Conservation (phyloP, 495 filamentous ascomycete genomes). For the Pyrenula aspistea region DNA sequence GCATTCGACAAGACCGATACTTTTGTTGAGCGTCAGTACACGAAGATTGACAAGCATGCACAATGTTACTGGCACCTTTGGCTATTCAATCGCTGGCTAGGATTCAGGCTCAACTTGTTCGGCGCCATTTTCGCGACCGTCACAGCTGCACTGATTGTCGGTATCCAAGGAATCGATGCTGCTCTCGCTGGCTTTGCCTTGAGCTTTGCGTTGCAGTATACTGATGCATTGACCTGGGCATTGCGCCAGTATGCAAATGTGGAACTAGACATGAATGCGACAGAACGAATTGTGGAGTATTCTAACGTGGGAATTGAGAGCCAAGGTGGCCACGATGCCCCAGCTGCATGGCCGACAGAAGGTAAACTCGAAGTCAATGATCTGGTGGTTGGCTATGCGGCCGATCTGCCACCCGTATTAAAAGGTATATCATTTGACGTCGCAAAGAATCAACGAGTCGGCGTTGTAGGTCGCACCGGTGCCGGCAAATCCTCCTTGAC, state of each 20-base stretch:
- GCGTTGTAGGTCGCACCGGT: slow-evolving; percentile 76
- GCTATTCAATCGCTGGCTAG: slow-evolving; percentile 66
- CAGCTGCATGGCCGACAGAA: slow-evolving; percentile 70
- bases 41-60: slow-evolving; percentile 51
- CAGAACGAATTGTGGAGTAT: slow-evolving; percentile 76
- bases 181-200: slow-evolving; percentile 73
- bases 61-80: slow-evolving; percentile 54
- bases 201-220: slow-evolving; percentile 43
- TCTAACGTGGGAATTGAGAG: slow-evolving; percentile 57
- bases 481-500: slow-evolving; percentile 81
- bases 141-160: slow-evolving; percentile 52
- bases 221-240: slow-evolving; percentile 29
- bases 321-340: slow-evolving; percentile 42
- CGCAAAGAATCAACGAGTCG: slow-evolving; percentile 62
- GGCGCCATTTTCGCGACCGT: slow-evolving; percentile 58
- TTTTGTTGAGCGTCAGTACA: slow-evolving; percentile 56
- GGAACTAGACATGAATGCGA: slow-evolving; percentile 76
- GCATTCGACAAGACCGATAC: slow-evolving; percentile 52
- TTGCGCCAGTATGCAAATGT: slow-evolving; percentile 39
- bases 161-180: slow-evolving; percentile 52
- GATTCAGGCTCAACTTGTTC: slow-evolving; percentile 54
- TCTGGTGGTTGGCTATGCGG: slow-evolving; percentile 63
- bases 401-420: slow-evolving; percentile 62
- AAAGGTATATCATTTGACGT: slow-evolving; percentile 63
- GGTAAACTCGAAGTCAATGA: slow-evolving; percentile 63